Evolutionary conservation across 1,284 basidiomycete genomes (phyloP).

Genomic region (Leccinum subspadiceum): DNA sequence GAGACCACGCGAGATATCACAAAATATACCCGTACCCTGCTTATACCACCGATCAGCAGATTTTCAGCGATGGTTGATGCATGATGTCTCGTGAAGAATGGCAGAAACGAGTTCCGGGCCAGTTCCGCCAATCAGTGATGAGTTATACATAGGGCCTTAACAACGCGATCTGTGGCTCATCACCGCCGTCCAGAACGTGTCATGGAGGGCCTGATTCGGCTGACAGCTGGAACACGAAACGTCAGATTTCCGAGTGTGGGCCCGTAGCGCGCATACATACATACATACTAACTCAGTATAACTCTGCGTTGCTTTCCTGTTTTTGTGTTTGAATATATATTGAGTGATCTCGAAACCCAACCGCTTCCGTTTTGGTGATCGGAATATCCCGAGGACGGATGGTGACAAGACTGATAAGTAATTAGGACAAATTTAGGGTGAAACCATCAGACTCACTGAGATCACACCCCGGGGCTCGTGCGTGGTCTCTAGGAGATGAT

Average conservation of each 20-base stretch:
- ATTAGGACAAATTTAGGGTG: not conserved
- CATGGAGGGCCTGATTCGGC: not conserved
- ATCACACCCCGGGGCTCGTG: not conserved
- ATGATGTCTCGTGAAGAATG: not conserved
- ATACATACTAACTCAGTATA: not conserved
- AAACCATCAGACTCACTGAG: not conserved
- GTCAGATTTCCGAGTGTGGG: not conserved
- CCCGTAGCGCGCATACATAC: not conserved
- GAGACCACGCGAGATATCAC: slow-evolving; percentile 1
- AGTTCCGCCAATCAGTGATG: not conserved
- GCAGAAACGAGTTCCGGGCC: not conserved
- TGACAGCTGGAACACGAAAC: not conserved
- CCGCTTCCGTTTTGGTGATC: no score
- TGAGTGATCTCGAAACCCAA: no score
- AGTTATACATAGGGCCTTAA: not conserved
- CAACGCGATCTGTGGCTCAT: not conserved
- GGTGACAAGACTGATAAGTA: no score
- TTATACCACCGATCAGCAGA: not conserved
- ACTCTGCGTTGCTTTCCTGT: not conserved
- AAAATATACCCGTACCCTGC: not conserved
- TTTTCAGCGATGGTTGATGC: not conserved
- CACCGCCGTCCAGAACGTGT: not conserved
- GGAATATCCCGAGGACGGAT: no score
- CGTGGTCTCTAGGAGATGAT: not conserved
- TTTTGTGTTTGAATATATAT: not conserved